Conservation (phyloP, 441 rosid genomes). For the Corymbia calophylla region DNA sequence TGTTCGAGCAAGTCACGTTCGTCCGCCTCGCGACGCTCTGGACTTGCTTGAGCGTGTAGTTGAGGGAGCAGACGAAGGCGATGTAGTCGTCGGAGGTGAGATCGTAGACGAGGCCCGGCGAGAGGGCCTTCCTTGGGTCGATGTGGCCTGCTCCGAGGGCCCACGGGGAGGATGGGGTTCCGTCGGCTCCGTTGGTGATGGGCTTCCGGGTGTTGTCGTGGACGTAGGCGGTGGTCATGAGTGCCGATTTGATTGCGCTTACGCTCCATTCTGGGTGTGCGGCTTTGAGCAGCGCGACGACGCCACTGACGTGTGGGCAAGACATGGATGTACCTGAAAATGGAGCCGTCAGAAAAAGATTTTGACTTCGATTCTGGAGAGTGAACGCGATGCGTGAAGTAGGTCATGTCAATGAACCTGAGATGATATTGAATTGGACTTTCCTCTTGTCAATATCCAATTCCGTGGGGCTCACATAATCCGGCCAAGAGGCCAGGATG, state of each 20-base stretch:
- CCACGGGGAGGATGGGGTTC: background rate
- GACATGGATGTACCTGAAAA: conserved; percentile 9
- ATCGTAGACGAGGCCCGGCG: conserved; percentile 8
- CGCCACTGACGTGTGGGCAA: conserved; percentile 11
- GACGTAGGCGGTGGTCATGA: conserved; percentile 11
- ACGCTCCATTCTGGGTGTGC: conserved; percentile 7
- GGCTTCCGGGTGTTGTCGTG: background rate
- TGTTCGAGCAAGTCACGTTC: background rate
- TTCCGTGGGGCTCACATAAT: background rate
- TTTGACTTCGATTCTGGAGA: background rate
- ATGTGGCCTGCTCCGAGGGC: conserved; percentile 8
- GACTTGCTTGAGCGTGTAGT: background rate
- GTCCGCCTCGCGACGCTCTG: background rate
- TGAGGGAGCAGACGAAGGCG: conserved; percentile 1
- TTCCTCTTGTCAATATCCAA: background rate
- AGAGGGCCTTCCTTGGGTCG: background rate
- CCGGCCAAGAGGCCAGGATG: conserved; percentile 12
- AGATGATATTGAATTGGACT: conserved; percentile 1
- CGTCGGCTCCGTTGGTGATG: background rate
- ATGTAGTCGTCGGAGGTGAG: background rate
- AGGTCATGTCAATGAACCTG: background rate
- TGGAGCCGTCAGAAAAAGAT: background rate
- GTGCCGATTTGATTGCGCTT: conserved; percentile 7
- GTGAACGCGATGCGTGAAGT: background rate
- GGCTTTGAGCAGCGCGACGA: conserved; percentile 8